These are phyloP conservation scores for Cutaneotrichosporon arboriforme DNA, from an alignment of 1,284 basidiomycete species.

Conservation along the genomic window DNA sequence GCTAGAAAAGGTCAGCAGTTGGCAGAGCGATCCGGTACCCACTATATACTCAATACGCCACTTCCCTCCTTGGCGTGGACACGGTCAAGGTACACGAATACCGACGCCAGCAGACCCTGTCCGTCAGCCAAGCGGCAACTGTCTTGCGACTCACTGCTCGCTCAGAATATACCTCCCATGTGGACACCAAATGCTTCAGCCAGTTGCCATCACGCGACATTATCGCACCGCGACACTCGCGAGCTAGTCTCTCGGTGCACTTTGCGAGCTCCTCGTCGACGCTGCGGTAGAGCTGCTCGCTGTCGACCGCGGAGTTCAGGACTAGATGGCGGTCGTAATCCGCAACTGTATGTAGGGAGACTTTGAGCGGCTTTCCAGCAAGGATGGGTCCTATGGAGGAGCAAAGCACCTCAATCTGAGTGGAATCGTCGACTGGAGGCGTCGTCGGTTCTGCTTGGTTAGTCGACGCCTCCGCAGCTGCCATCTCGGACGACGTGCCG, in stretches of 20 bases:
- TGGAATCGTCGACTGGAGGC: background rate
- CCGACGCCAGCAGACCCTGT: constrained; percentile 32
- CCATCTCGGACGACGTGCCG: background rate
- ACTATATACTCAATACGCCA: constrained; percentile 32
- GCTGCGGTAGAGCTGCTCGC: constrained; percentile 17
- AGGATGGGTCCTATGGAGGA: constrained; percentile 22
- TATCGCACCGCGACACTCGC: constrained; percentile 27
- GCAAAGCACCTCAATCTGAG: background rate
- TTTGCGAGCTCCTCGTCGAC: constrained; percentile 26
- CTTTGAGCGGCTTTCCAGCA: constrained; percentile 19
- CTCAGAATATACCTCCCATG: constrained; percentile 27
- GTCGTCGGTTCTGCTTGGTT: background rate
- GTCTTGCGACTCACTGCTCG: constrained; percentile 26
- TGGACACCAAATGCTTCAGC: constrained; percentile 21
- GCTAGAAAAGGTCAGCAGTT: constrained; percentile 8
- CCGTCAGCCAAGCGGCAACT: constrained; percentile 3
- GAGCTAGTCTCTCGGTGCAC: constrained; percentile 17
- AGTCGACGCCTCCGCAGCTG: background rate
- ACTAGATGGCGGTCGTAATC: constrained; percentile 25
- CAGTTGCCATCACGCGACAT: constrained; percentile 30
- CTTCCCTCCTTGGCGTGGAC: constrained; percentile 30
- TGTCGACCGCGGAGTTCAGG: constrained; percentile 3
- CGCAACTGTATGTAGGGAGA: constrained; percentile 30
- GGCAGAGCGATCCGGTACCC: background rate
- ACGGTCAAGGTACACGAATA: constrained; percentile 47